These are phyloP conservation scores for Albophoma yamanashiensis DNA, from an alignment of 2,329 filamentous ascomycete genomes.

Conservation along the genomic window DNA sequence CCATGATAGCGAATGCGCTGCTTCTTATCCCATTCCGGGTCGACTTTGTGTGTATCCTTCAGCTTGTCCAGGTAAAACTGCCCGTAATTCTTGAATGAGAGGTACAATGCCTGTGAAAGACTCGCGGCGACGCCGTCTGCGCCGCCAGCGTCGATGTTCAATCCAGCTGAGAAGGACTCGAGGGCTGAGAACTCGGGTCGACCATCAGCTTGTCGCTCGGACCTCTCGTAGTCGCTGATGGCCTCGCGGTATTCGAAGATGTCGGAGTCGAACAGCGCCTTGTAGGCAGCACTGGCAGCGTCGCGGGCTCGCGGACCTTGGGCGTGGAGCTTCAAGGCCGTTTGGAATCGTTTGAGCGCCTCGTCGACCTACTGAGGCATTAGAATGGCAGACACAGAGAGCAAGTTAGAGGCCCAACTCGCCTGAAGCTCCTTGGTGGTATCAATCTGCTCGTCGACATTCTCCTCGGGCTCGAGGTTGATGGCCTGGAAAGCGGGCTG, in stretches of 20 bases:
- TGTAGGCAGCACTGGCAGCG: slow-evolving; percentile 72
- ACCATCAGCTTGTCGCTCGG: slow-evolving; percentile 44
- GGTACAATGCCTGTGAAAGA: slow-evolving; percentile 78
- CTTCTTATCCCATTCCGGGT: slow-evolving; percentile 38
- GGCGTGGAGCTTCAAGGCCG: slow-evolving; percentile 80
- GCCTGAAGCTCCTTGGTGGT: slow-evolving; percentile 88
- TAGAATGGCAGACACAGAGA: background rate
- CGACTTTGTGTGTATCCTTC: slow-evolving; percentile 22
- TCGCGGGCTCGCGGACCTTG: slow-evolving; percentile 69
- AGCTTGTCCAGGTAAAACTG: slow-evolving; percentile 72
- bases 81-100: slow-evolving; percentile 92
- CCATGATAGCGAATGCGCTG: slow-evolving; percentile 15
- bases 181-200: slow-evolving; percentile 26
- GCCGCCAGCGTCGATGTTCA: slow-evolving; percentile 48
- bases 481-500: slow-evolving; percentile 70
- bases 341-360: slow-evolving; percentile 88
- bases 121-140: slow-evolving; percentile 70
- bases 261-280: slow-evolving; percentile 77
- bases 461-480: slow-evolving; percentile 90
- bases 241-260: slow-evolving; percentile 91
- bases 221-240: slow-evolving; percentile 69
- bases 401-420: slow-evolving; percentile 3
- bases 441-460: slow-evolving; percentile 82
- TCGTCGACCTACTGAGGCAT: slow-evolving; percentile 63
- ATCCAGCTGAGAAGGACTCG: slow-evolving; percentile 37